Evolutionary conservation across 163 green algal species (phyloP).

Genomic region (Trebouxia gelatinosa): DNA sequence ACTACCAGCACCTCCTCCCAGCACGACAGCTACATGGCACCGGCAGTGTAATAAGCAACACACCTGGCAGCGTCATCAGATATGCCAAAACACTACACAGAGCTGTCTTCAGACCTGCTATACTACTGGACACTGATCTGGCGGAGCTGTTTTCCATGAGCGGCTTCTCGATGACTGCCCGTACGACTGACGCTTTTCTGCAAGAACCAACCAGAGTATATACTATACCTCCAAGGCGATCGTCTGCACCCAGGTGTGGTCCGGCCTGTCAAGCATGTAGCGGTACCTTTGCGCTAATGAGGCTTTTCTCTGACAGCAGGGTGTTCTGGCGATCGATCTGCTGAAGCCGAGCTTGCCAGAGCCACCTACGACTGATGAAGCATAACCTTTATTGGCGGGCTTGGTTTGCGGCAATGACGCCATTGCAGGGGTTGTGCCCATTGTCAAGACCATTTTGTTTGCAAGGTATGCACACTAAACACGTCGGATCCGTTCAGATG

Average conservation of each 20-base stretch:
- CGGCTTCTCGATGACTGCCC: slow-evolving; percentile 39
- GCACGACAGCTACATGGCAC: slow-evolving; percentile 77
- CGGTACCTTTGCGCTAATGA: not conserved
- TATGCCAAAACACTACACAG: not conserved
- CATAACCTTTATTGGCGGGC: slow-evolving; percentile 7
- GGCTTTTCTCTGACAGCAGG: not conserved
- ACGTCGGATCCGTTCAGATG: too few species aligned
- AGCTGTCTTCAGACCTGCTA: slow-evolving; percentile 31
- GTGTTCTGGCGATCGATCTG: not conserved
- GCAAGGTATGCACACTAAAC: too few species aligned
- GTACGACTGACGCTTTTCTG: not conserved
- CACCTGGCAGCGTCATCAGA: not conserved
- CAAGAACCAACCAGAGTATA: too few species aligned
- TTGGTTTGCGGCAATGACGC: slow-evolving; percentile 3
- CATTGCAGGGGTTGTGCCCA: not conserved
- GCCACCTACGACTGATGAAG: not conserved
- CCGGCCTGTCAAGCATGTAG: too few species aligned
- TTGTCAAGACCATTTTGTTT: not conserved
- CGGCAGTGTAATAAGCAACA: not conserved
- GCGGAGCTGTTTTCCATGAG: slow-evolving; percentile 34
- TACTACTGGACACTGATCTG: slow-evolving; percentile 32
- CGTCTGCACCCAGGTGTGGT: too few species aligned
- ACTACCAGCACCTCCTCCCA: slow-evolving; percentile 93
- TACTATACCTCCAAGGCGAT: too few species aligned
- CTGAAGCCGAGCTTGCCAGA: slow-evolving; percentile 23